phyloP scores from a whole-genome alignment of 441 rosid genomes.

The Metrosideros polymorpha region DNA sequence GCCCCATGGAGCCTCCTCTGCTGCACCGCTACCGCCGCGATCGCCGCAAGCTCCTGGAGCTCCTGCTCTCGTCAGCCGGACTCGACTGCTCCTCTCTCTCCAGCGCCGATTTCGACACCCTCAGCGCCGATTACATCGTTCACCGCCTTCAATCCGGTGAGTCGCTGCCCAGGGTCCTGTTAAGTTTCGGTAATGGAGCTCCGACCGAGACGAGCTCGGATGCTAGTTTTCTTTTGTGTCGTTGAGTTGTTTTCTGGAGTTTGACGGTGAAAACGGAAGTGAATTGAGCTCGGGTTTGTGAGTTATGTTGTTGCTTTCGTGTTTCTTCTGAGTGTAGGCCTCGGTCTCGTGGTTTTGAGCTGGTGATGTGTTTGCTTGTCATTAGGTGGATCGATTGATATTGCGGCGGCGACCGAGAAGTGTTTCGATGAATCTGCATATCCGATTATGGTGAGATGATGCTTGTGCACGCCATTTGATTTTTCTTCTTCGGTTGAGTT shows the following conservation, averaged over 20 bases:
- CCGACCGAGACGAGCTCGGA: background rate
- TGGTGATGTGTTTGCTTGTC: background rate
- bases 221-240: background rate
- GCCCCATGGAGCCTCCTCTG: conserved; percentile 11
- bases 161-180: background rate
- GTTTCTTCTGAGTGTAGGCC: background rate
- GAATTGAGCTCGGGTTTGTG: background rate
- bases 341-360: background rate
- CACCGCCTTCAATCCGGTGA: conserved; percentile 63
- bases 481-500: background rate
- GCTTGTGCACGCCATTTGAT: background rate
- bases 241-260: background rate
- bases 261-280: background rate
- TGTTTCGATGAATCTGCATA: conserved; percentile 46
- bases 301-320: background rate
- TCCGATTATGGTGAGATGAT: conserved; percentile 53
- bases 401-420: conserved; percentile 45
- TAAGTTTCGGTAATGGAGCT: background rate
- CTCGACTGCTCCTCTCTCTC: conserved; percentile 50
- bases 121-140: conserved; percentile 72
- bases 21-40: conserved; percentile 67
- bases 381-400: conserved; percentile 75
- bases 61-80: conserved; percentile 54
- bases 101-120: conserved; percentile 48
- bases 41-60: conserved; percentile 85